Evolutionary conservation across 371 early-diverging fungal genomes (phyloP), one percentile per base, ranked within the genome.

Genomic region (Nematocida parisii): DNA sequence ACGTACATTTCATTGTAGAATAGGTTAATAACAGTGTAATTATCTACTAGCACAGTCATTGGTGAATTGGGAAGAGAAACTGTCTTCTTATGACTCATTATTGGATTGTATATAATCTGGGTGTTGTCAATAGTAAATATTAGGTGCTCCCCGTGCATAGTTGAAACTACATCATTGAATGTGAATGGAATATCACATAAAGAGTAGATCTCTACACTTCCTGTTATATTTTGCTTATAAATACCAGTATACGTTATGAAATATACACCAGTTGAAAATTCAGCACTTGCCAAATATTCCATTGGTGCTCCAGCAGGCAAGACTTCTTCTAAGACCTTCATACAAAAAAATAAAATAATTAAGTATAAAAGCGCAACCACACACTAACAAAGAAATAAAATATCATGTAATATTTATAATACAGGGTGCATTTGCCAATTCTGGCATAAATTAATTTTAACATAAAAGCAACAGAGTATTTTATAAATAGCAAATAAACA

Each of bases 71-170:
- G 44, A 11, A 64, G 64, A 44, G 64, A 33, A 22, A 64, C 64
- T 64, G 64, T 64, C 7, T 13, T 27, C 13, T 15, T 64, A 42
- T 64, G 22, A 15, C 55, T 42, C 42, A 44, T 47, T 15, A 20
- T 20, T 39, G 39, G 33, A 27, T 39, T 42, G 44, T 50, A 67
- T n/a, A 75, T 15, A 6, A 46, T 42, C 39, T 66, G 66, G 0
- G 18, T 40, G 46, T 52, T 66, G 6, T 27, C 33, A 11, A 42
- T 18, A 42, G 44, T 66, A 60, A 75, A 62, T 13, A 75, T n/a
- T 18, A 75, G 18, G 47, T 67, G 40, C 66, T 75, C 66, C n/a
- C 75, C 75, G 2, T 50, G 22, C 64, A 22, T 56, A 33, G 74
- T 61, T 18, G 71, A 46, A 9, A 27, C 11, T 24, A 55, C n/a